These are phyloP conservation scores for Chimonanthus salicifolius DNA, from an alignment of 164 flowering plant species.

Conservation along the genomic window DNA sequence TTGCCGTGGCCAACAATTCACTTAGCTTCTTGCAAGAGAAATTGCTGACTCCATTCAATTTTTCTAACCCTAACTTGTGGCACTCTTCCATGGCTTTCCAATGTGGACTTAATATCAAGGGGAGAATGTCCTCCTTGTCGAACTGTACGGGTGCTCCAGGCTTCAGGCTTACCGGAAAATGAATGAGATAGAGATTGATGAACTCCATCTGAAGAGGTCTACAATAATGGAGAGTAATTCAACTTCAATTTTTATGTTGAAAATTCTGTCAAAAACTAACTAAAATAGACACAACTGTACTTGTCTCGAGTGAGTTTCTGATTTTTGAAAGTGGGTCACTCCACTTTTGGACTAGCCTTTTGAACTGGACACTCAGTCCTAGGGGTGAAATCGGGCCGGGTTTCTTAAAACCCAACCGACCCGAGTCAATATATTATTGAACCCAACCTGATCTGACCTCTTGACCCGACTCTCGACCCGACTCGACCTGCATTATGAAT, in stretches of 20 bases:
- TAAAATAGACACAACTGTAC: too few relatives aligned
- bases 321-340: too few relatives aligned
- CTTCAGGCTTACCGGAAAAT: slow-evolving; percentile 9
- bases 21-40: slow-evolving; percentile 24
- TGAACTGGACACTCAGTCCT: background rate
- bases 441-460: too few relatives aligned
- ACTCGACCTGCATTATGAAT: too few relatives aligned
- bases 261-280: background rate
- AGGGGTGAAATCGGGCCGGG: too few relatives aligned
- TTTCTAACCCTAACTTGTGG: slow-evolving; percentile 20
- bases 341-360: background rate
- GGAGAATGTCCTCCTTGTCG: slow-evolving; percentile 17
- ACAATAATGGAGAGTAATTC: background rate
- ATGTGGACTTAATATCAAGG: slow-evolving; percentile 20
- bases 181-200: slow-evolving; percentile 11
- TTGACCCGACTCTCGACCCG: too few relatives aligned
- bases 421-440: too few relatives aligned
- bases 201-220: slow-evolving; percentile 14
- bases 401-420: too few relatives aligned
- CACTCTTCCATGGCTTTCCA: slow-evolving; percentile 32
- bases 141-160: slow-evolving; percentile 2
- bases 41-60: slow-evolving; percentile 30
- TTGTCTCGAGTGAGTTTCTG: too few relatives aligned
- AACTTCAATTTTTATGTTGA: background rate
- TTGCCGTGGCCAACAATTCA: slow-evolving; percentile 17